Evolutionary conservation across 805 yeast species (phyloP), one percentile per base, ranked within the genome.

Genomic region (Wickerhamomyces bisporus): DNA sequence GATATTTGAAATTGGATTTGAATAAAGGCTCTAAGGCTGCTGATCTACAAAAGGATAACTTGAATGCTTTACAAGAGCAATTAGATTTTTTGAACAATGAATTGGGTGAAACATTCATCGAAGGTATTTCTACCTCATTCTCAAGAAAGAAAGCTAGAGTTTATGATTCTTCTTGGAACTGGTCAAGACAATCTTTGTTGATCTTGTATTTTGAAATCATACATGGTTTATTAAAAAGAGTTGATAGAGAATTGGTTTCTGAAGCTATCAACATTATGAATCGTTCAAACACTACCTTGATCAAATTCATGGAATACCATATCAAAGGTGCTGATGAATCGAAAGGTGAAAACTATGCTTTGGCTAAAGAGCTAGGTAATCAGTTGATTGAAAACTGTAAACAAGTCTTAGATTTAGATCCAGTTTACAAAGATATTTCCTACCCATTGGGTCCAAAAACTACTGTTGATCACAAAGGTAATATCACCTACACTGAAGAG

Each of bases 81-180:
- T 76, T 93, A 50, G 98, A 93, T 61, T 73, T 86, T 63, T 85
- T 70, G 42, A 64, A 61, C 33, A 57, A 60, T 44, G 94, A 84
- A 64, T 79, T 84, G 50, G 98, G 98, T 52, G 98, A 93, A 55
- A 81, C 81, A 58, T 93, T 89, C 62, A 89, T 96, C 35, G 75
- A 80, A 42, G 98, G 98, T 60, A 82, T 93, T 54, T 71, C 80
- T 49, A 96, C 98, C 30, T 79, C 82, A 5, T 93, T 93, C 69
- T 85, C 96, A 24, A 74, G 91, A 45, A 75, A 85, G 67, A 93
- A 93, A 71, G 95, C 97, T 21, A 85, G 98, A 71, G 80, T 83
- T 38, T 93, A 91, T 64, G 98, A 93, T 66, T 88, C 97, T 17
- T 88, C 89, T 66, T 93, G 98, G 98, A 94, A 94, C 66, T 93